Evolutionary conservation across 805 yeast species (phyloP), one percentile per base, ranked within the genome.

Genomic region (Yarrowia keelungensis): DNA sequence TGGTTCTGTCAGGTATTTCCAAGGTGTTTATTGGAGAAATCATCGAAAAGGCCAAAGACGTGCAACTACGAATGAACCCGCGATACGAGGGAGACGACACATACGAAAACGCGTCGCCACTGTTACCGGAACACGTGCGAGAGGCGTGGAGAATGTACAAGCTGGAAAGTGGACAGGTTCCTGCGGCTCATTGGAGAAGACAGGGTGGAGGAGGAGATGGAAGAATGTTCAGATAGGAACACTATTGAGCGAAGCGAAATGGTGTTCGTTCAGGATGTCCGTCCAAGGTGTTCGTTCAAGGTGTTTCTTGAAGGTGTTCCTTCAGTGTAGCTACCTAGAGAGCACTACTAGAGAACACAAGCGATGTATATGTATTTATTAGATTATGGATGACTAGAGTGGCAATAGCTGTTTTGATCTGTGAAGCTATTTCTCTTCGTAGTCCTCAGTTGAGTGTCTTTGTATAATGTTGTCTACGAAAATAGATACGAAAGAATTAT

Each of bases 11-110:
- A 7, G 97, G 97, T 76, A 84, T 92, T 68, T 90, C 97, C 1
- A 93, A 93, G 76, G 90, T 91, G 73, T 88, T 91, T 76, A 84
- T 92, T n/a, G 97, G 97, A 12, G 98, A 93, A 73, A 84, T 93
- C 16, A 89, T 93, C 12, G 96, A 93, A 71, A 82, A 86, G 73
- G 97, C 97, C 0, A 83, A 88, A 71, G 89, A 86, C 66, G 86
- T 90, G 0, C 93, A 91, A 75, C 81, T 83, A 68, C 81, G 81
- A 41, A 78, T 79, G 51, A 85, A 84, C 19, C 72, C 73, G 0
- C 81, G 61, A n/a, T 45, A 56, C 42, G 76, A 73, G 19, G 74
- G 69, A 11, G 73, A 72, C 36, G 67, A 62, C 56, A 62, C 67
- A 8, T 62, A 62, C 47, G 58, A 59, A 39, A 47, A 41, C n/a